Base-by-base conservation (phyloP, 768 basidiomycete species). In the Lentinula sp. region DNA sequence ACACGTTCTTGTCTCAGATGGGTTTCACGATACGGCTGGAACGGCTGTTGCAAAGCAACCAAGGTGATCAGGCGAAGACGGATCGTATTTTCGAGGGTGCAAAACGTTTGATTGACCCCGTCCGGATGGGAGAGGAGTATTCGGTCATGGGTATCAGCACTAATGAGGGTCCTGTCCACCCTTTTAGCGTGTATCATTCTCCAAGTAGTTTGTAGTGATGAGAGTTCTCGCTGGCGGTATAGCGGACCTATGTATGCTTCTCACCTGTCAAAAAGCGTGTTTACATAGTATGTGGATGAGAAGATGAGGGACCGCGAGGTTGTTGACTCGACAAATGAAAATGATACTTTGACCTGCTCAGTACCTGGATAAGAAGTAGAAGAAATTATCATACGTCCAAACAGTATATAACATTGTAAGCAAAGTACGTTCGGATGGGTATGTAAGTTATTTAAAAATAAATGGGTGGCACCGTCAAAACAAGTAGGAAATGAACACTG, bases 41-140 rank as follows among this genome's bases (percentile, higher is more conserved):
- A 10, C 71, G 76, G 8, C 37, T 48, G n/a, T 35, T 49, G 58
- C 33, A 45, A 13, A 33, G 23, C 16, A 49, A 35, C 33, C 0
- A 85, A 87, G 0, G 45, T 69, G 8, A 74, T 76, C 3, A 81
- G 2, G 85, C 85, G 50, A 76, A 85, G 18, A 74, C 74, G 63
- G 66, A 70, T 2, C 80, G 79, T 3, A 87, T 95, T 50, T 74
- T 74, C 23, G 74, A 78, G 28, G 87, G 85, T 0, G 90, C 86
- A 23, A 72, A 79, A 60, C 74, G 95, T 62, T 75, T 98, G n/a
- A 82, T 93, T 16, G 91, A 97, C 70, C 78, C 78, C 1, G 74
- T 76, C 10, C 86, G 93, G 18, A 98, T 98, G 96, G 96, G 97
- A 0, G 77, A 71, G 42, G 84, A 96, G 75, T 98, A 98, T 69